phyloP scores from a whole-genome alignment of 2,329 filamentous ascomycete species.

The Cladosporium sp. region DNA sequence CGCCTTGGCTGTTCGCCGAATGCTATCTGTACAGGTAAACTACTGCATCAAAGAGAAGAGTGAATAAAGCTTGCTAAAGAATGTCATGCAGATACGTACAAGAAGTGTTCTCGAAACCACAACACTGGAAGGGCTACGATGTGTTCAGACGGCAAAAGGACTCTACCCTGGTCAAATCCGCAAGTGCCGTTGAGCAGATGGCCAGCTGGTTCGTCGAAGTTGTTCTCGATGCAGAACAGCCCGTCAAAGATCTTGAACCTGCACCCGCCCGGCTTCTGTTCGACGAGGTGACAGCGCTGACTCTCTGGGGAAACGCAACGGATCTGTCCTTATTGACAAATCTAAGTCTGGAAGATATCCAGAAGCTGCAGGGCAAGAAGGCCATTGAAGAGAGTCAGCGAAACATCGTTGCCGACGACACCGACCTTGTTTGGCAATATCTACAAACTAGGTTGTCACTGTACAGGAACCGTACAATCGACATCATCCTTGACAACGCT shows the following conservation, averaged over 20 bases:
- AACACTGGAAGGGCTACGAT: conserved; percentile 86
- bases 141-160: conserved; percentile 87
- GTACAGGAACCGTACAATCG: conserved; percentile 70
- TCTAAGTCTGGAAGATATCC: too few species aligned
- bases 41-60: background rate
- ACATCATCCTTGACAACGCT: conserved; percentile 95
- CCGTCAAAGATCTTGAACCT: conserved; percentile 45
- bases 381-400: conserved; percentile 82
- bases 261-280: conserved; percentile 76
- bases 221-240: conserved; percentile 57
- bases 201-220: conserved; percentile 63
- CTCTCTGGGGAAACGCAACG: too few species aligned
- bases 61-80: conserved; percentile 5
- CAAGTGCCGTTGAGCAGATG: conserved; percentile 78
- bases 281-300: conserved; percentile 91
- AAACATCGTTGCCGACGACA: conserved; percentile 91
- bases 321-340: too few species aligned
- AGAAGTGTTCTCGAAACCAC: conserved; percentile 70
- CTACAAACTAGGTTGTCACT: conserved; percentile 58
- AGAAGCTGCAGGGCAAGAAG: conserved; percentile 83
- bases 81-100: conserved; percentile 63
- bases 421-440: conserved; percentile 65
- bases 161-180: conserved; percentile 85
- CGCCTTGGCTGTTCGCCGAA: conserved; percentile 85
- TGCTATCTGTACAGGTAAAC: conserved; percentile 82